These are phyloP conservation scores for Colletotrichum spaethianum DNA, from an alignment of 2,329 filamentous ascomycete genomes.

Conservation along the genomic window DNA sequence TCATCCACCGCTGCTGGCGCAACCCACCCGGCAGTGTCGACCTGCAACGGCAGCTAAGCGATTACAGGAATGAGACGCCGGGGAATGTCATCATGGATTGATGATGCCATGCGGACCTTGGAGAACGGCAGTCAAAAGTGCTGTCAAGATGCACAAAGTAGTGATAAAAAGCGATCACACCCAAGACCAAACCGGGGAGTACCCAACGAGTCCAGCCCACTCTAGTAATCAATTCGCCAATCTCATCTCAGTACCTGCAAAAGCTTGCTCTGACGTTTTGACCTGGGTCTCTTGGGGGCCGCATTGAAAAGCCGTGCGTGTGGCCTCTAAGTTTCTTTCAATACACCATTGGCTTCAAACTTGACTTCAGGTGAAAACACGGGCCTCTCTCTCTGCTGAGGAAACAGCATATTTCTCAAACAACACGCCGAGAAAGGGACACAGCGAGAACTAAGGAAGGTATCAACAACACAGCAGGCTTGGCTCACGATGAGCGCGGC, in stretches of 20 bases:
- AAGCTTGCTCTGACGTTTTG: background rate
- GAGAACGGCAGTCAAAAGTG: background rate
- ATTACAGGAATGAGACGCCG: slow-evolving; percentile 24
- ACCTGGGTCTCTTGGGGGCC: background rate
- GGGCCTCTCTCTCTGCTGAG: background rate
- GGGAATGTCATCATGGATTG: slow-evolving; percentile 37
- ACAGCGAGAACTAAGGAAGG: background rate
- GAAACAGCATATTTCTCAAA: too few relatives aligned
- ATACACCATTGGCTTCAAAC: slow-evolving; percentile 6
- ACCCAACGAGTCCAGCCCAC: background rate
- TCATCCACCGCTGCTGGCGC: slow-evolving; percentile 2
- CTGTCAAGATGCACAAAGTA: background rate
- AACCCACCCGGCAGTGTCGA: slow-evolving; percentile 10
- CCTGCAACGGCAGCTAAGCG: slow-evolving; percentile 25
- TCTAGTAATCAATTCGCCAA: slow-evolving; percentile 23
- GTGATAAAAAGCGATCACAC: background rate
- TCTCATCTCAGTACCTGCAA: background rate
- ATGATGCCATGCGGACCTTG: slow-evolving; percentile 36
- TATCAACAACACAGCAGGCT: background rate
- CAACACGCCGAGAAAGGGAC: too few relatives aligned
- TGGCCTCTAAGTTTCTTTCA: slow-evolving; percentile 10
- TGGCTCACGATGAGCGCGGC: slow-evolving; percentile 27
- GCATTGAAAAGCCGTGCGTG: slow-evolving; percentile 38
- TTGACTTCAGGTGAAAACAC: slow-evolving; percentile 1
- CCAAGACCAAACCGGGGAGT: background rate